Percentiles rank a stretch among this genome's conserved stretches.
phyloP scores from a whole-genome alignment of 2,329 filamentous ascomycete genomes.

The Leptographium radiaticola region DNA sequence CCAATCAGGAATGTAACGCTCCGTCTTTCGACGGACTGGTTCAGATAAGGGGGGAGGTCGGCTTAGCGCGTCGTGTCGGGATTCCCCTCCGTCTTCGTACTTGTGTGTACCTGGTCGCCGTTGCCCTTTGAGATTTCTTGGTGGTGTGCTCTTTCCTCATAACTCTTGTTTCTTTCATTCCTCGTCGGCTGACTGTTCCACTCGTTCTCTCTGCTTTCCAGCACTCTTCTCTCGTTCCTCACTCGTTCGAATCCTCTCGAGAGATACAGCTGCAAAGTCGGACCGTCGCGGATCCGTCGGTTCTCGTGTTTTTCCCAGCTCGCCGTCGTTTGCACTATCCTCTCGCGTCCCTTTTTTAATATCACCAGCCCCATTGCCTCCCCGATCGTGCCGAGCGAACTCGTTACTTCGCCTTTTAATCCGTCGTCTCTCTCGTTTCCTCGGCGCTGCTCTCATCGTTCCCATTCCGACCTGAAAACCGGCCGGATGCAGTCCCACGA shows the following conservation, averaged over 20 bases:
- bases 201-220: not conserved
- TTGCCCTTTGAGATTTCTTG: not conserved
- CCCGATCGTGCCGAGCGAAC: not conserved
- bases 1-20: not conserved
- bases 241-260: not conserved
- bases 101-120: not conserved
- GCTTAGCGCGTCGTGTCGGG: not conserved
- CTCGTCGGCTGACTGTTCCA: not conserved
- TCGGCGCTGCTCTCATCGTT: not conserved
- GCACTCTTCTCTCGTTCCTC: not conserved
- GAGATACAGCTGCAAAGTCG: not conserved
- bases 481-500: constrained; percentile 9
- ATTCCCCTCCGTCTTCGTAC: not conserved
- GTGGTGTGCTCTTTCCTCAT: not conserved
- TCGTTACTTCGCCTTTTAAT: not conserved
- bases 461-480: not conserved
- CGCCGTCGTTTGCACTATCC: not conserved
- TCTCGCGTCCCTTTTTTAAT: not conserved
- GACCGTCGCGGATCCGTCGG: not conserved
- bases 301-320: not conserved
- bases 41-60: not conserved
- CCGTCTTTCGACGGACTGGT: not conserved
- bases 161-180: not conserved
- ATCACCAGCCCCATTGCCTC: not conserved
- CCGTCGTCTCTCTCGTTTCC: not conserved